Conservation (phyloP, 2,329 filamentous ascomycete species). For the Magnaporthiopsis poae region DNA sequence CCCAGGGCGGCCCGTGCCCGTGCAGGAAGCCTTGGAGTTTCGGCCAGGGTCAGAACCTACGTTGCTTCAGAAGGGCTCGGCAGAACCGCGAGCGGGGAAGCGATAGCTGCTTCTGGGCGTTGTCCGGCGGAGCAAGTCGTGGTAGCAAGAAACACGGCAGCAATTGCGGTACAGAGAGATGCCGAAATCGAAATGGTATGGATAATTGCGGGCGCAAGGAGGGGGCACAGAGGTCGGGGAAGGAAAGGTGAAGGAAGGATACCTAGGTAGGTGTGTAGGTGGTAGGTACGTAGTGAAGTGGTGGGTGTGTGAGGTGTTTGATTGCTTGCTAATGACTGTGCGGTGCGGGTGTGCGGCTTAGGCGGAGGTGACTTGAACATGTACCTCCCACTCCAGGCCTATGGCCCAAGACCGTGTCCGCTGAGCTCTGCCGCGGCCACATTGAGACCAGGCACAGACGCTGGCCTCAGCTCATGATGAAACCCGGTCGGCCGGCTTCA, state of each 20-base stretch:
- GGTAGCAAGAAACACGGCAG: not conserved
- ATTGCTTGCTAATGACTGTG: slow-evolving; percentile 7
- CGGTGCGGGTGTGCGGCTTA: not conserved
- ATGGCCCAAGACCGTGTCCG: not conserved
- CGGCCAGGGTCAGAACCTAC: not conserved
- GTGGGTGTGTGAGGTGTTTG: slow-evolving; percentile 2
- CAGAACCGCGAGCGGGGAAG: not conserved
- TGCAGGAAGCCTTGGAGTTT: not conserved
- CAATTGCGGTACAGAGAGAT: not conserved
- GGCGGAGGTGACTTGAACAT: too few species aligned
- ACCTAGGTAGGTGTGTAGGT: not conserved
- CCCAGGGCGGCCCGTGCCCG: too few species aligned
- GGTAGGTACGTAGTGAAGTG: too few species aligned
- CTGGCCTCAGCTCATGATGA: not conserved
- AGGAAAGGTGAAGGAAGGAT: not conserved
- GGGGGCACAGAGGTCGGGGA: not conserved
- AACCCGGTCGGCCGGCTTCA: too few species aligned
- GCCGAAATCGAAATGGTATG: not conserved
- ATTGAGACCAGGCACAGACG: not conserved
- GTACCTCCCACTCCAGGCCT: not conserved
- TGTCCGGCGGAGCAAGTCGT: not conserved
- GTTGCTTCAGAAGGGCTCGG: not conserved
- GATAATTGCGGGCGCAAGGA: not conserved
- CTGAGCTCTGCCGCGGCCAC: not conserved
- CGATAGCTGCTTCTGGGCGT: not conserved